Evolutionary conservation across 2,329 filamentous ascomycete species (phyloP).

Genomic region (Helotiales sp.): DNA sequence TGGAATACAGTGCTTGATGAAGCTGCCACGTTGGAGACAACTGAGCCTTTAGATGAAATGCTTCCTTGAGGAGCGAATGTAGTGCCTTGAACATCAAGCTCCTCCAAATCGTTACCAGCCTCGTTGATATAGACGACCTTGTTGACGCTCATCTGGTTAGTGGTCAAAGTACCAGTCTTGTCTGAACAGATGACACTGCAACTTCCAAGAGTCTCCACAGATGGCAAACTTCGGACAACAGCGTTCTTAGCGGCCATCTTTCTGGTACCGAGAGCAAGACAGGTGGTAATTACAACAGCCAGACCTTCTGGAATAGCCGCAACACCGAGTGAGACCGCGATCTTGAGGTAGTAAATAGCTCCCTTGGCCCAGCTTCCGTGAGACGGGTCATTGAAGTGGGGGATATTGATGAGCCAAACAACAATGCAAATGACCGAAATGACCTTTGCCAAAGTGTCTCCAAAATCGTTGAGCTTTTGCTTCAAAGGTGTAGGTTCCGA

Average conservation of each 20-base stretch:
- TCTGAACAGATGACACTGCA: constrained; percentile 99
- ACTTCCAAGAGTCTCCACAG: constrained; percentile 96
- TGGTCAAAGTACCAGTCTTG: constrained; percentile 97
- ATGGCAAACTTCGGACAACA: constrained; percentile 93
- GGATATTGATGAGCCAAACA: constrained; percentile 98
- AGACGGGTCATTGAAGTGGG: constrained; percentile 92
- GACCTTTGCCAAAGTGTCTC: constrained; percentile 93
- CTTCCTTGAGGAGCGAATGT: constrained; percentile 86
- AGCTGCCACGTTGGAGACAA: constrained; percentile 69
- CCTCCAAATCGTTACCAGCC: constrained; percentile 74
- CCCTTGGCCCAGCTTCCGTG: constrained; percentile 96
- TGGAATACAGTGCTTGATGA: constrained; percentile 79
- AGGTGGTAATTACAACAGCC: constrained; percentile 98
- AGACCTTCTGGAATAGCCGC: constrained; percentile 97
- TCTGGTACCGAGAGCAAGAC: constrained; percentile 90
- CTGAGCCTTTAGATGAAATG: constrained; percentile 71
- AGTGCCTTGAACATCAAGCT: constrained; percentile 88
- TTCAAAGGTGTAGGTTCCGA: constrained; percentile 96
- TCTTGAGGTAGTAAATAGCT: constrained; percentile 99
- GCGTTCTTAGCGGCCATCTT: constrained; percentile 99
- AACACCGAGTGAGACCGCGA: constrained; percentile 96
- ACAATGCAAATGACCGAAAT: constrained; percentile 96
- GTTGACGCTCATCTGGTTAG: constrained; percentile 99
- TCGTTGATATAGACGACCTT: constrained; percentile 85
- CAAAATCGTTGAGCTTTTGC: constrained; percentile 98